Evolutionary conservation across 345 rosid species (phyloP).

Genomic region (Microthlaspi erraticum): DNA sequence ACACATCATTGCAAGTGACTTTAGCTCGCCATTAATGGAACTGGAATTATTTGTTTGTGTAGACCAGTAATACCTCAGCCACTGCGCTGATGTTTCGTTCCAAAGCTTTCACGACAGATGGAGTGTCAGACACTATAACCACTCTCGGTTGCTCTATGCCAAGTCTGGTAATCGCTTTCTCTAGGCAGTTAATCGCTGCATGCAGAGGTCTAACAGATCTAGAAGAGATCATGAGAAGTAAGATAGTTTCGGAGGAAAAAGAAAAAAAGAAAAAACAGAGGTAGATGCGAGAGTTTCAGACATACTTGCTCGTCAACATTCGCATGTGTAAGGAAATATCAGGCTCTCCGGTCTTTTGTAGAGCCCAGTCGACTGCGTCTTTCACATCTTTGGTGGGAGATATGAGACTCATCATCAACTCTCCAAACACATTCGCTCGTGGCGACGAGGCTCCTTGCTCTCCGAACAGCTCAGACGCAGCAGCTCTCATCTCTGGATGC

Average conservation of each 20-base stretch:
- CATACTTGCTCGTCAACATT: slow-evolving; percentile 87
- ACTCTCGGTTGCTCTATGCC: slow-evolving; percentile 60
- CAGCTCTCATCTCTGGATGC: slow-evolving; percentile 76
- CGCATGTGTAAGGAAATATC: slow-evolving; percentile 91
- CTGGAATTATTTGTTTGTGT: background rate
- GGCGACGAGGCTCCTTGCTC: slow-evolving; percentile 56
- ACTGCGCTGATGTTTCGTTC: slow-evolving; percentile 59
- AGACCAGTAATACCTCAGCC: slow-evolving; percentile 74
- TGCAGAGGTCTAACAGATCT: slow-evolving; percentile 81
- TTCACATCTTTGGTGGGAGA: slow-evolving; percentile 80
- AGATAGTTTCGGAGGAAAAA: background rate
- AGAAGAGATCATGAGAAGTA: slow-evolving; percentile 37
- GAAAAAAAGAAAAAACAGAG: background rate
- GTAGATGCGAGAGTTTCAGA: background rate
- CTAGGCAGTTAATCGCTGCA: slow-evolving; percentile 74
- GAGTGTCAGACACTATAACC: slow-evolving; percentile 88
- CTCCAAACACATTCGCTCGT: slow-evolving; percentile 89
- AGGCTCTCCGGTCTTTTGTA: slow-evolving; percentile 66
- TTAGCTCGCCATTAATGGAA: slow-evolving; percentile 5
- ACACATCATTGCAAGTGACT: slow-evolving; percentile 34
- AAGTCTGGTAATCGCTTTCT: slow-evolving; percentile 54
- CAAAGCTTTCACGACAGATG: slow-evolving; percentile 64
- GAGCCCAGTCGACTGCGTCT: slow-evolving; percentile 82
- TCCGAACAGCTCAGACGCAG: slow-evolving; percentile 77
- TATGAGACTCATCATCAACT: slow-evolving; percentile 79